Evolutionary conservation across 371 early-diverging fungal genomes (phyloP).

Genomic region (Syncephalis fuscata): DNA sequence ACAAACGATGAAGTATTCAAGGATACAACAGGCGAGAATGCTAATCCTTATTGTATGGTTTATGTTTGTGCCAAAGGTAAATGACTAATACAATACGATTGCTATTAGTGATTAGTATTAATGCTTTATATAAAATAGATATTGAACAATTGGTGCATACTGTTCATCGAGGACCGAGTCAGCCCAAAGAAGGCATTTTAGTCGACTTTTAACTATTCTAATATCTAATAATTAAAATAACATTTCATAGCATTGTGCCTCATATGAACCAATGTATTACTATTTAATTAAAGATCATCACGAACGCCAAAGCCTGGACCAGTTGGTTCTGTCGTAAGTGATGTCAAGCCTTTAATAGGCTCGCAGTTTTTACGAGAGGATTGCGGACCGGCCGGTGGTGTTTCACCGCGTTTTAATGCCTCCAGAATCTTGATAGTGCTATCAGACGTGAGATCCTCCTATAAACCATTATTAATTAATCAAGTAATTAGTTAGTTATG

Average conservation of each 20-base stretch:
- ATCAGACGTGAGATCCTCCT: conserved; percentile 94
- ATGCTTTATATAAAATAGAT: too few species aligned
- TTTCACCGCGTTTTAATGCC: conserved; percentile 59
- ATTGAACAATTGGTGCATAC: too few species aligned
- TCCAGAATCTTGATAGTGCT: conserved; percentile 74
- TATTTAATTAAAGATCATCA: conserved; percentile 47
- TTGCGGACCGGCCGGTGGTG: conserved; percentile 72
- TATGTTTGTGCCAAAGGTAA: conserved; percentile 19
- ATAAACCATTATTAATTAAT: conserved; percentile 4
- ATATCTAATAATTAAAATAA: too few species aligned
- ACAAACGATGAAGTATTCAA: conserved; percentile 29
- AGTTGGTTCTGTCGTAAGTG: conserved; percentile 68
- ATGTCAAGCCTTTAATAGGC: conserved; percentile 67
- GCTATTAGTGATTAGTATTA: too few species aligned
- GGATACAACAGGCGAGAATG: conserved; percentile 34
- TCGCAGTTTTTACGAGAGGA: conserved; percentile 79
- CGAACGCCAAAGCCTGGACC: conserved; percentile 89
- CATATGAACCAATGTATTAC: too few species aligned
- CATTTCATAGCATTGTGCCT: too few species aligned
- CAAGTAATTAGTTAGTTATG: neutral
- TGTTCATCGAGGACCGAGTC: too few species aligned
- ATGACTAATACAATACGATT: too few species aligned
- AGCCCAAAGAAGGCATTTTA: too few species aligned
- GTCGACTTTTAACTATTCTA: too few species aligned
- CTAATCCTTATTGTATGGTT: conserved; percentile 52